Conservation (phyloP, 768 basidiomycete genomes). For the Agaricus sinodeliciosus region DNA sequence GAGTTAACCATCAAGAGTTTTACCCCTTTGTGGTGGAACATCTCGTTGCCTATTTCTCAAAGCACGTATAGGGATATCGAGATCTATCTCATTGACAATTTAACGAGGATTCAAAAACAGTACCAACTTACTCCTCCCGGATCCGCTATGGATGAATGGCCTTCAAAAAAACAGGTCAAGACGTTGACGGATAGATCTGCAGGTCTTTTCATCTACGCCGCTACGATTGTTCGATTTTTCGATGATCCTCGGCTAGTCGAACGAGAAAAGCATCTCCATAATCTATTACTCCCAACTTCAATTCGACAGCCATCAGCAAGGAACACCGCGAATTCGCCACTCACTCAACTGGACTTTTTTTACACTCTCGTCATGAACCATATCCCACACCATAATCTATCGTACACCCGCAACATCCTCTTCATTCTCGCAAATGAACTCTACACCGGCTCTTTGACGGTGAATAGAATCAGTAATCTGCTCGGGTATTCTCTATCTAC, state of each 20-base stretch:
- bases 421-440: background rate
- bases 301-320: background rate
- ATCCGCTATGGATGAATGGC: slow-evolving; percentile 12
- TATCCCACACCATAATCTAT: background rate
- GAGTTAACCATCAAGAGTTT: slow-evolving; percentile 1
- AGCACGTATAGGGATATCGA: slow-evolving; percentile 15
- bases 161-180: slow-evolving; percentile 13
- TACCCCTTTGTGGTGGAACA: background rate
- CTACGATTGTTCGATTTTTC: slow-evolving; percentile 20
- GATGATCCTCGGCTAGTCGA: slow-evolving; percentile 6
- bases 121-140: background rate
- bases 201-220: slow-evolving; percentile 21
- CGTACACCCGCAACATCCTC: background rate
- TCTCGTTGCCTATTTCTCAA: slow-evolving; percentile 10
- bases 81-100: slow-evolving; percentile 11
- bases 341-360: slow-evolving; percentile 1
- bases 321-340: background rate
- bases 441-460: background rate
- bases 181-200: slow-evolving; percentile 16
- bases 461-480: slow-evolving; percentile 1
- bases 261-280: slow-evolving; percentile 1
- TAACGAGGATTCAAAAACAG: slow-evolving; percentile 12
- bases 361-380: slow-evolving; percentile 2
- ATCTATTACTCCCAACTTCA: background rate
- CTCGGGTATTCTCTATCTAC: slow-evolving; percentile 2